Percentiles rank a stretch among this genome's conserved stretches.
phyloP scores from a whole-genome alignment of 225 moss, liverwort and hornwort species.

The Sphagnum contortum region DNA sequence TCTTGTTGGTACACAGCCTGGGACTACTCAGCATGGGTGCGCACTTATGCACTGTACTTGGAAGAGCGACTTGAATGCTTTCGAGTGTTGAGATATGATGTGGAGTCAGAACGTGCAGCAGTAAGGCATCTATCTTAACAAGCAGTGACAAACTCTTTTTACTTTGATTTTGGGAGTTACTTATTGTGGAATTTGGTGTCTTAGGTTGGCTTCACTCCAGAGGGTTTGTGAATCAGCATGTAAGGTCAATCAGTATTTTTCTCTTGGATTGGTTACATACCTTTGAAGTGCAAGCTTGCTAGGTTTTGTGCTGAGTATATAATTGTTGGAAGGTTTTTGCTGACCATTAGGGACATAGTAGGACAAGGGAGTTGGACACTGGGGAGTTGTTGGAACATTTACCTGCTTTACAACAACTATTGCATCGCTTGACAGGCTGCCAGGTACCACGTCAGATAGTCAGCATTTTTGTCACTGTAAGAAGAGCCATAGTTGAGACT shows the following conservation, averaged over 20 bases:
- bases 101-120: conserved; percentile 87
- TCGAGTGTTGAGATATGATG: conserved; percentile 91
- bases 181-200: too few relatives aligned
- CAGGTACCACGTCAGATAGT: conserved; percentile 28
- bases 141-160: too few relatives aligned
- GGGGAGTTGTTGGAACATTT: conserved; percentile 83
- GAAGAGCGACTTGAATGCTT: conserved; percentile 97
- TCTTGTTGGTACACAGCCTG: conserved; percentile 47
- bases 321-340: neutral
- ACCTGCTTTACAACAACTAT: conserved; percentile 90
- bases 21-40: conserved; percentile 98
- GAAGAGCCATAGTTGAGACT: neutral
- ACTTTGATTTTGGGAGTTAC: too few relatives aligned
- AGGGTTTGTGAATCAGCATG: too few relatives aligned
- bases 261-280: too few relatives aligned
- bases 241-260: too few relatives aligned
- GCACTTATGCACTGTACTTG: conserved; percentile 87
- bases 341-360: conserved; percentile 77
- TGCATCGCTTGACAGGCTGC: conserved; percentile 91
- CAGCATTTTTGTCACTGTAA: neutral
- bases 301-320: neutral
- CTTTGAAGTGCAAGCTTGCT: too few relatives aligned
- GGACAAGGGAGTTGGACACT: conserved; percentile 90
- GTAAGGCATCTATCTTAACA: conserved; percentile 25
- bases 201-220: too few relatives aligned